Evolutionary conservation across 139 green algal species (phyloP), one percentile per base, ranked within the genome.

Genomic region (Raphidocelis subcapitata): DNA sequence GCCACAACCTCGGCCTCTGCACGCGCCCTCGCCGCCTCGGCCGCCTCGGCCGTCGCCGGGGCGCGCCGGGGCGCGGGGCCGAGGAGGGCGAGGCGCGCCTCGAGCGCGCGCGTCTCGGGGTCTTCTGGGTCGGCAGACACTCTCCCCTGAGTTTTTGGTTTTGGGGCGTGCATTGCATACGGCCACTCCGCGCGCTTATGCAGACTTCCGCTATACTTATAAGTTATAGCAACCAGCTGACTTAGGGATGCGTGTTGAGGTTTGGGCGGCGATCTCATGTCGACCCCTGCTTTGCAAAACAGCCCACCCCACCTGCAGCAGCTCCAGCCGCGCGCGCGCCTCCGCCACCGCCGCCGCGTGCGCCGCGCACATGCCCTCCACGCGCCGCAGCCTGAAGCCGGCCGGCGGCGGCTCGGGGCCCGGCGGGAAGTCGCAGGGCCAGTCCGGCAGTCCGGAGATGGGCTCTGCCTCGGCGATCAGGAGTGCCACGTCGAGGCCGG

Each of bases 401-500:
- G 24, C 32, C 28, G 69, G 65, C 57, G 63, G 56, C 32, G 65
- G 47, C 41, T 74, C 65, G 20, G 65, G 46, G 57, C 31, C 52
- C 18, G 67, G 64, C 20, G 84, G 81, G 10, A 89, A 76, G 0
- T 32, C 12, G 1, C 62, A 60, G 14, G 84, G 84, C 28, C 73
- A 69, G 0, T 61, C 61, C 0, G 79, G 76, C 74, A 88, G 74
- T 0, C 79, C 85, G 1, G 67, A 52, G 29, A 88, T 76, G 5
- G 41, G 65, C 36, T 87, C 85, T 56, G 74, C 61, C 52, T 90
- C 85, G 16, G 82, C 82, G 31, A 82, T 64, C 56, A 88, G 71
- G 28, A 90, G 77, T 70, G 79, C 64, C 16, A 76, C 70, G 67
- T 90, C 85, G 23, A 90, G 79, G 32, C 76, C 73, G 44, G 82